Conservation (phyloP, 2,329 filamentous ascomycete species). For the Daldinia sp. region DNA sequence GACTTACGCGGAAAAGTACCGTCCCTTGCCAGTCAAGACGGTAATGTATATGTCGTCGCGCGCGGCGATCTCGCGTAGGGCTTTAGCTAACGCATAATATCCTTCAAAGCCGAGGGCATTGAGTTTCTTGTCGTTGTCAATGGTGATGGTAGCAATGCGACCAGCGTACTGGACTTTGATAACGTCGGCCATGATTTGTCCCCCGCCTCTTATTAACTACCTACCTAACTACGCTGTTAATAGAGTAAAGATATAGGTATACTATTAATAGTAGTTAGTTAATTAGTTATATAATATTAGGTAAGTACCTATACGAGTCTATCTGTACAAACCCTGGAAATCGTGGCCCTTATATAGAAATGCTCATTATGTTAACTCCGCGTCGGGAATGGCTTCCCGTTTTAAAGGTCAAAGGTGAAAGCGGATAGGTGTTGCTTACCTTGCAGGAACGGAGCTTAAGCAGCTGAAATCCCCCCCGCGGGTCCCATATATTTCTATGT, state of each 20-base stretch:
- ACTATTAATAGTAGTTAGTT: not conserved
- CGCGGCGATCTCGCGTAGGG: slow-evolving; percentile 80
- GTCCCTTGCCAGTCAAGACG: slow-evolving; percentile 84
- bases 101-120: slow-evolving; percentile 79
- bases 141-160: slow-evolving; percentile 84
- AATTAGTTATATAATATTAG: not conserved
- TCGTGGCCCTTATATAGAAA: not conserved
- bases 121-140: slow-evolving; percentile 87
- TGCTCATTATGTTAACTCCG: not conserved
- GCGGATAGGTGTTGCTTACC: not conserved
- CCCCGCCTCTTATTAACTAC: not conserved
- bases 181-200: slow-evolving; percentile 55
- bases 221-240: not conserved
- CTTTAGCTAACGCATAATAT: slow-evolving; percentile 82
- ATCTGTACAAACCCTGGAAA: not conserved
- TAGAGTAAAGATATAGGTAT: not conserved
- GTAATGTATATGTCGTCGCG: slow-evolving; percentile 87
- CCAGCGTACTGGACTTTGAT: slow-evolving; percentile 71
- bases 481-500: not conserved
- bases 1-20: slow-evolving; percentile 86
- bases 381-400: not conserved
- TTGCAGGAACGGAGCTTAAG: not conserved
- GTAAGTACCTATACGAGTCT: not conserved
- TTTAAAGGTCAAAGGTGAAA: not conserved
- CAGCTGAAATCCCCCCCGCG: not conserved